These are phyloP conservation scores for Malassezia sympodialis DNA, from an alignment of 1,284 basidiomycete genomes.

Conservation along the genomic window DNA sequence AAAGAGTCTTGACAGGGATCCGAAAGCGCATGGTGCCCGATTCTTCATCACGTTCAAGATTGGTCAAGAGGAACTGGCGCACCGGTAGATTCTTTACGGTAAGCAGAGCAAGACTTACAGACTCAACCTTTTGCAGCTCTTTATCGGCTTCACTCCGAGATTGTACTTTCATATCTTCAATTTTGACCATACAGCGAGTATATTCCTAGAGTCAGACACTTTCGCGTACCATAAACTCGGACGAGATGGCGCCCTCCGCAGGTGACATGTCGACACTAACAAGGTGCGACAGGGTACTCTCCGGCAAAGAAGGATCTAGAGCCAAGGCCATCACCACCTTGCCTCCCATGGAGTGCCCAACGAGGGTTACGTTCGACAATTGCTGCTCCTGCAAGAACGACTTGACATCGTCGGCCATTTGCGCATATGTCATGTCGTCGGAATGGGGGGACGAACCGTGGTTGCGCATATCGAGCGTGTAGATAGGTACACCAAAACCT, in stretches of 20 bases:
- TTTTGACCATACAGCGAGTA: conserved; percentile 60
- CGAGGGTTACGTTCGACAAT: conserved; percentile 56
- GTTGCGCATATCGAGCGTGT: conserved; percentile 71
- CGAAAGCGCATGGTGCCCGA: conserved; percentile 54
- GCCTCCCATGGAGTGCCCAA: conserved; percentile 84
- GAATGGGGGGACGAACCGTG: conserved; percentile 69
- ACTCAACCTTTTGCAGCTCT: conserved; percentile 58
- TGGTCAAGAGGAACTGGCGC: conserved; percentile 72
- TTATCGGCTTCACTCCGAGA: conserved; percentile 60
- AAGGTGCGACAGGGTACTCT: conserved; percentile 54
- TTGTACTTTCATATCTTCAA: conserved; percentile 55
- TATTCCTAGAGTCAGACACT: conserved; percentile 50
- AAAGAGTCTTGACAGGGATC: conserved; percentile 62
- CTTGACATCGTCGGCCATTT: conserved; percentile 63
- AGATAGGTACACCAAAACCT: conserved; percentile 58
- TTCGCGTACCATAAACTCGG: conserved; percentile 51
- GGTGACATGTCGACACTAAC: conserved; percentile 74
- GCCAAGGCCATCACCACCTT: conserved; percentile 74
- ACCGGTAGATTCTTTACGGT: conserved; percentile 54
- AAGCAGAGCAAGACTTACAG: conserved; percentile 1
- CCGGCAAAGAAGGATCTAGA: conserved; percentile 53
- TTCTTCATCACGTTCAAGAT: conserved; percentile 53
- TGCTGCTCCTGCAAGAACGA: conserved; percentile 51
- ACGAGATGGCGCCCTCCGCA: conserved; percentile 56
- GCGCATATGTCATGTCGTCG: conserved; percentile 59